These are phyloP conservation scores for Ceratonia siliqua DNA, from an alignment of 306 rosid species.

Conservation along the genomic window DNA sequence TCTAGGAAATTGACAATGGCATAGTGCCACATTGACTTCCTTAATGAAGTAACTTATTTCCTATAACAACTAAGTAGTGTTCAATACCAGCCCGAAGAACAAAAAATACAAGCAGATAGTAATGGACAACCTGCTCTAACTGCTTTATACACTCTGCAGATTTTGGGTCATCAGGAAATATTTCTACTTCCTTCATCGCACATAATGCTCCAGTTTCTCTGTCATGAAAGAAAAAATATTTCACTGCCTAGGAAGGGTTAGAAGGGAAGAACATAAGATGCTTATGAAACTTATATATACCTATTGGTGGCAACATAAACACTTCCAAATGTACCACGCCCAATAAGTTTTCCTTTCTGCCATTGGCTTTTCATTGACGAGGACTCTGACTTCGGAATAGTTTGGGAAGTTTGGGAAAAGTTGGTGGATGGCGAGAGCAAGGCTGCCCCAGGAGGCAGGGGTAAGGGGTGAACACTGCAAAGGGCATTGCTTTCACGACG, in stretches of 20 bases:
- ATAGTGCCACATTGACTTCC: slow-evolving; percentile 6
- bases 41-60: background rate
- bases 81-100: background rate
- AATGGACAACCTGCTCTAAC: slow-evolving; percentile 76
- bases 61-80: background rate
- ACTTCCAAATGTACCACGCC: slow-evolving; percentile 98
- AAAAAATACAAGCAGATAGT: background rate
- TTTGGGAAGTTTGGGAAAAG: slow-evolving; percentile 46
- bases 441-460: slow-evolving; percentile 83
- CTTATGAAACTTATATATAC: slow-evolving; percentile 40
- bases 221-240: background rate
- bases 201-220: slow-evolving; percentile 96
- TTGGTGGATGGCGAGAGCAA: slow-evolving; percentile 48
- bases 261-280: slow-evolving; percentile 27
- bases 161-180: slow-evolving; percentile 87
- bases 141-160: slow-evolving; percentile 89
- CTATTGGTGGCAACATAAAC: slow-evolving; percentile 91
- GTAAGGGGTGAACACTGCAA: slow-evolving; percentile 75
- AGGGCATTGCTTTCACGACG: slow-evolving; percentile 57
- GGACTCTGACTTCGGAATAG: slow-evolving; percentile 49
- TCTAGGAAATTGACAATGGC: slow-evolving; percentile 8
- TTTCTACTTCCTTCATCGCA: slow-evolving; percentile 98
- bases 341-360: slow-evolving; percentile 96
- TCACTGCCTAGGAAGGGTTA: slow-evolving; percentile 26
- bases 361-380: slow-evolving; percentile 72